Evolutionary conservation across 108 stramenopile species (phyloP).

Genomic region (Hondaea fermentalgiana): DNA sequence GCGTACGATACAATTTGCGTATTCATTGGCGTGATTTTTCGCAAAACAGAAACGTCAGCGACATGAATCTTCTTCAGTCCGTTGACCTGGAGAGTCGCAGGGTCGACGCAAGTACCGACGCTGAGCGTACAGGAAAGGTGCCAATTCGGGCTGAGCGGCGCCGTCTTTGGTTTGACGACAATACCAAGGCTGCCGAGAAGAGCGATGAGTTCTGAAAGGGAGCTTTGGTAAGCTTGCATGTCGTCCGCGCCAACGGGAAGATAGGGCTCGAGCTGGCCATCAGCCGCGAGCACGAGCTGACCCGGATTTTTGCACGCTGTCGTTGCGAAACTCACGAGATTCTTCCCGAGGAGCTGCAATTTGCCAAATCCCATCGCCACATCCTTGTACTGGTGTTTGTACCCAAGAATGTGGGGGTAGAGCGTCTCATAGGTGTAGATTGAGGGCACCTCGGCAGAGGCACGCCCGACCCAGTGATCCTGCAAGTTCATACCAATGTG

Average conservation of each 20-base stretch:
- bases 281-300: not conserved
- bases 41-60: not conserved
- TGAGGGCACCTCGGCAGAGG: not conserved
- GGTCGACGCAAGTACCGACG: not conserved
- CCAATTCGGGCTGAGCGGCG: constrained; percentile 8
- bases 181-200: not conserved
- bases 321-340: not conserved
- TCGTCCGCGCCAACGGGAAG: not conserved
- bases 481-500: not conserved
- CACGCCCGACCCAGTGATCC: not conserved
- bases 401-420: not conserved
- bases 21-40: not conserved
- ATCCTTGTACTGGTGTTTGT: not conserved
- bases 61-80: not conserved
- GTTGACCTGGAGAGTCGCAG: not conserved
- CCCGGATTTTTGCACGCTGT: not conserved
- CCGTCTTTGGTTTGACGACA: not conserved
- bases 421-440: not conserved
- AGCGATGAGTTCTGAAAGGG: not conserved
- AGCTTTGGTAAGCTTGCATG: not conserved
- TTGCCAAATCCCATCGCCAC: not conserved
- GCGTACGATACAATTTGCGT: not conserved
- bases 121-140: not conserved
- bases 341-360: not conserved
- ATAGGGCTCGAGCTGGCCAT: not conserved